Evolutionary conservation across 495 filamentous ascomycete genomes (phyloP).

Genomic region (Xylaria scruposa): DNA sequence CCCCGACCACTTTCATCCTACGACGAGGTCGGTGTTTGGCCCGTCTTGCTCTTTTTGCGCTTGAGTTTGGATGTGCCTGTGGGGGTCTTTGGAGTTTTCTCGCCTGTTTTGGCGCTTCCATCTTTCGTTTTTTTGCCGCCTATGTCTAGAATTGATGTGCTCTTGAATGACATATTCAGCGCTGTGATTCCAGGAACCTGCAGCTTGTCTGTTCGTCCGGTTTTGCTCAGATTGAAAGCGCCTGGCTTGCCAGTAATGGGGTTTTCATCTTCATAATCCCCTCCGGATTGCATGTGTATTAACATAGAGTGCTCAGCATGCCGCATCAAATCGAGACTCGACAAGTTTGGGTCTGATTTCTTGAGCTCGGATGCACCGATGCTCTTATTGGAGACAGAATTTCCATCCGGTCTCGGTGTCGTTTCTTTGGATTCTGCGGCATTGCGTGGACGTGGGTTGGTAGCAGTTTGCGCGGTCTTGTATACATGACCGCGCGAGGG

Average conservation of each 20-base stretch:
- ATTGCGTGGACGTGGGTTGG: slow-evolving; percentile 40
- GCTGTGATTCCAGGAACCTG: slow-evolving; percentile 35
- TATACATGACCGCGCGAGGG: slow-evolving; percentile 79
- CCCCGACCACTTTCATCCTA: not conserved
- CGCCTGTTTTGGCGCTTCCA: slow-evolving; percentile 34
- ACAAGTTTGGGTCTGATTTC: slow-evolving; percentile 40
- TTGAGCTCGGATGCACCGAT: slow-evolving; percentile 15
- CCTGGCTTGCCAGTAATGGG: slow-evolving; percentile 86
- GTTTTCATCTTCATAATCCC: slow-evolving; percentile 92
- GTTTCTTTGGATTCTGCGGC: slow-evolving; percentile 56
- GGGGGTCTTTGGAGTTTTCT: slow-evolving; percentile 60
- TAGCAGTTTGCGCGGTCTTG: slow-evolving; percentile 46
- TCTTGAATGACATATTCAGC: slow-evolving; percentile 49
- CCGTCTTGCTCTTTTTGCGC: slow-evolving; percentile 64
- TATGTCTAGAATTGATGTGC: slow-evolving; percentile 31
- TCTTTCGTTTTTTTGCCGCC: slow-evolving; percentile 47
- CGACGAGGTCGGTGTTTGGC: slow-evolving; percentile 39
- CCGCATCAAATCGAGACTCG: slow-evolving; percentile 44
- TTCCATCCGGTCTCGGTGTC: slow-evolving; percentile 65
- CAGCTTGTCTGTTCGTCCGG: slow-evolving; percentile 56
- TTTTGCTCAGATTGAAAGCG: slow-evolving; percentile 76
- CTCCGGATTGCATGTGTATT: slow-evolving; percentile 67
- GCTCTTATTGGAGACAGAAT: slow-evolving; percentile 39
- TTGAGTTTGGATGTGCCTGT: slow-evolving; percentile 54
- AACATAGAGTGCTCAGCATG: slow-evolving; percentile 72